Conservation (phyloP, 1,284 basidiomycete species). For the Mycosarcoma maydis region DNA sequence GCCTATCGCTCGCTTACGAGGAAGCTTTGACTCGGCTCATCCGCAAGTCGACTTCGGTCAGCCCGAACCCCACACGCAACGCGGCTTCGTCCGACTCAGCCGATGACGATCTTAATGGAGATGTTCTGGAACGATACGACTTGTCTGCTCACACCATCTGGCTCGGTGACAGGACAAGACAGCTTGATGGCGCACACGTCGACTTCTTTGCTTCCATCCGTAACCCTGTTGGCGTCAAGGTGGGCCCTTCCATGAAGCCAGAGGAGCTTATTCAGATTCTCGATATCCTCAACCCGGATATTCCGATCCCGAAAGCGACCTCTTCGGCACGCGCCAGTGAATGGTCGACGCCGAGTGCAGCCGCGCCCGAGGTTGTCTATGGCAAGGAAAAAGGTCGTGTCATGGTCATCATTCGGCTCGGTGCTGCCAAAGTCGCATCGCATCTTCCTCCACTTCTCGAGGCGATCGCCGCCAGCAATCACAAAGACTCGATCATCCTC, state of each 20-base stretch:
- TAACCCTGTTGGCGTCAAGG: constrained; percentile 96
- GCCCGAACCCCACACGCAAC: constrained; percentile 25
- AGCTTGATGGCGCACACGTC: constrained; percentile 89
- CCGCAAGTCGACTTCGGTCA: constrained; percentile 33
- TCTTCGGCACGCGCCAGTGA: constrained; percentile 15
- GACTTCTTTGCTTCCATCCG: constrained; percentile 82
- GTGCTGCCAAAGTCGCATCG: constrained; percentile 77
- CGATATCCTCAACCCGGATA: constrained; percentile 81
- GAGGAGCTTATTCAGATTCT: constrained; percentile 84
- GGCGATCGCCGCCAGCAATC: constrained; percentile 81
- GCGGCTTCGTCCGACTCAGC: constrained; percentile 25
- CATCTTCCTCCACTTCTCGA: constrained; percentile 83
- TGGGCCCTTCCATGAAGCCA: constrained; percentile 84
- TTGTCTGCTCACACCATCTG: constrained; percentile 93
- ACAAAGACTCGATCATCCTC: constrained; percentile 81
- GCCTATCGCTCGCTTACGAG: constrained; percentile 91
- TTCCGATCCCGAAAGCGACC: constrained; percentile 21
- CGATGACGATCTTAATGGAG: constrained; percentile 29
- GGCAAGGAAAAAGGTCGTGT: constrained; percentile 79
- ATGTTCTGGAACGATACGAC: constrained; percentile 74
- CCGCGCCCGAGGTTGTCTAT: constrained; percentile 19
- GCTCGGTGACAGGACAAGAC: constrained; percentile 96
- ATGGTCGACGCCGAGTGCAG: constrained; percentile 20
- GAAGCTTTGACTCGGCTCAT: constrained; percentile 82
- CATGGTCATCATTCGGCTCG: constrained; percentile 92